Evolutionary conservation across 108 stramenopile genomes (phyloP).

Genomic region (Cyclostephanos tholiformis): DNA sequence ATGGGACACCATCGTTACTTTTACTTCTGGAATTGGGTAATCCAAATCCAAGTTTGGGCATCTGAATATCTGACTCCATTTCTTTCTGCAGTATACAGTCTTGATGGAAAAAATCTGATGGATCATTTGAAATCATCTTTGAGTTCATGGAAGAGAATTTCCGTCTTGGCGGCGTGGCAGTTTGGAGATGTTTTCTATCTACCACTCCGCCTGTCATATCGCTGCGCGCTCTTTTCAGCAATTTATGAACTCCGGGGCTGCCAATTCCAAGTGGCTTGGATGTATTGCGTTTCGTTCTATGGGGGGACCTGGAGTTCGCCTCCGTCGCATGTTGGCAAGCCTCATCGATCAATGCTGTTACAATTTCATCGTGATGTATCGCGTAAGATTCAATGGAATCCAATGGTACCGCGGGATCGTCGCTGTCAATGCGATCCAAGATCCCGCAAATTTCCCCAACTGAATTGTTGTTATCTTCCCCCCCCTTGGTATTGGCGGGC

Average conservation of each 20-base stretch:
- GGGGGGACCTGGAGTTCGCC: not conserved
- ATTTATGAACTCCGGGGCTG: not conserved
- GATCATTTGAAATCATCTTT: constrained; percentile 13
- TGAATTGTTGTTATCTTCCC: not conserved
- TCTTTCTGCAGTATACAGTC: constrained; percentile 36
- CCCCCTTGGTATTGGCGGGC: not conserved
- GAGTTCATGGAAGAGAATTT: not conserved
- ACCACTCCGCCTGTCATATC: not conserved
- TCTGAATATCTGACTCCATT: constrained; percentile 28
- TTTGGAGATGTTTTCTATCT: not conserved
- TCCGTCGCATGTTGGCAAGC: constrained; percentile 1
- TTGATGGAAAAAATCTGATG: constrained; percentile 37
- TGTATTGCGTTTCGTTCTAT: not conserved
- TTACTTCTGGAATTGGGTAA: not conserved
- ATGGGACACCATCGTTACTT: constrained; percentile 11
- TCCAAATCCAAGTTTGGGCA: constrained; percentile 3
- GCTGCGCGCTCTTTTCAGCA: constrained; percentile 1
- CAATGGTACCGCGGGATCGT: not conserved
- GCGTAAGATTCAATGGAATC: constrained; percentile 11
- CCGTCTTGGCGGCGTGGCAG: not conserved
- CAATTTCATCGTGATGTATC: constrained; percentile 39
- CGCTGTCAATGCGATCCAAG: not conserved
- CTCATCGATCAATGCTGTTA: constrained; percentile 42
- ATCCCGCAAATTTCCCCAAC: not conserved
- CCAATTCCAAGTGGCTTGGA: not conserved